Percentiles rank a stretch among this genome's conserved stretches.
These are phyloP conservation scores for Venturia effusa DNA, from an alignment of 2,329 filamentous ascomycete genomes.

Conservation along the genomic window DNA sequence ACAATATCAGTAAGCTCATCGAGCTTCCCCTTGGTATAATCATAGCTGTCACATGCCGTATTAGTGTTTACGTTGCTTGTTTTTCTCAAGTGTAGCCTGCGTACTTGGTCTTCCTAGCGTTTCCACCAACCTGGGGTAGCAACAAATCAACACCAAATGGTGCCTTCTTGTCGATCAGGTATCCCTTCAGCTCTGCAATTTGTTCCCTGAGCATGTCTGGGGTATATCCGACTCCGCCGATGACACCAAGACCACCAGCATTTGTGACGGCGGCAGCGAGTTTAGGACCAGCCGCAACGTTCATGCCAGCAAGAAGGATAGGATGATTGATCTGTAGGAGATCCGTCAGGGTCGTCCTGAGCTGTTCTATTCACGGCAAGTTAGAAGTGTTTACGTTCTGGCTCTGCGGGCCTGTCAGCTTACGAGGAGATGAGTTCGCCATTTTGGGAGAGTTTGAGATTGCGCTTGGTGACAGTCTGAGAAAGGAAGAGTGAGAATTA, in stretches of 20 bases:
- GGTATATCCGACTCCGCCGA: constrained; percentile 91
- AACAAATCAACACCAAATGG: constrained; percentile 93
- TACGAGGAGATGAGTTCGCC: constrained; percentile 3
- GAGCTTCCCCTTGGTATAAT: constrained; percentile 99
- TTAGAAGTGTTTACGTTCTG: neutral
- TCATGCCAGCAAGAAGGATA: constrained; percentile 94
- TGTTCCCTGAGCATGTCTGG: constrained; percentile 95
- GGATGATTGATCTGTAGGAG: constrained; percentile 97
- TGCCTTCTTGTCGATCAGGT: constrained; percentile 78
- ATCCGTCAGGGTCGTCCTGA: constrained; percentile 88
- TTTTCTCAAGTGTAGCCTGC: constrained; percentile 12
- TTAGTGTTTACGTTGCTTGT: constrained; percentile 3
- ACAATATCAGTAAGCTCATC: constrained; percentile 81
- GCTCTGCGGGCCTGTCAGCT: neutral
- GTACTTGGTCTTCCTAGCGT: constrained; percentile 87
- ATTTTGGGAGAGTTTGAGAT: neutral
- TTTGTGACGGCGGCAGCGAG: constrained; percentile 95
- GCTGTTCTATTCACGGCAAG: constrained; percentile 21
- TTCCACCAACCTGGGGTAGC: constrained; percentile 88
- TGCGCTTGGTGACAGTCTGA: neutral
- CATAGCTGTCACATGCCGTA: constrained; percentile 57
- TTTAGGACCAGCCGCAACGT: constrained; percentile 93
- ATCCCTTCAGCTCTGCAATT: constrained; percentile 86
- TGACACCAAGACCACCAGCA: constrained; percentile 90
- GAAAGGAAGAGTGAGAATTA: neutral